Conservation (phyloP, 768 basidiomycete genomes). For the Lentinula sp. region DNA sequence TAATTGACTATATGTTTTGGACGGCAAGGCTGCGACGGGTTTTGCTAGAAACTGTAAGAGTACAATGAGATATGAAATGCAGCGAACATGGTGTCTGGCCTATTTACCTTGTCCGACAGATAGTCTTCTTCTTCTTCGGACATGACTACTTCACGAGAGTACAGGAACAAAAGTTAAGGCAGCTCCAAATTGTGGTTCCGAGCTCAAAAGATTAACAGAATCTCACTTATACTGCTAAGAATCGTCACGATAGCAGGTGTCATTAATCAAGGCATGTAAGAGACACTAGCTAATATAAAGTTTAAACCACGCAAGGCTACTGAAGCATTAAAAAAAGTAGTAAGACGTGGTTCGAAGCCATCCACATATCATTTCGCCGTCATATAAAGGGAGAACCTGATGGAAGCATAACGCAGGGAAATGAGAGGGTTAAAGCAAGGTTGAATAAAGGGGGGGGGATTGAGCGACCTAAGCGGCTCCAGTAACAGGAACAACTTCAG, state of each 20-base stretch:
- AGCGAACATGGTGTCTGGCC: no score
- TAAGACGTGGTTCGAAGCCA: conserved; percentile 10
- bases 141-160: conserved; percentile 31
- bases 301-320: conserved; percentile 5
- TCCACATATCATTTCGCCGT: conserved; percentile 17
- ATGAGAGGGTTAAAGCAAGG: conserved; percentile 12
- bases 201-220: not conserved
- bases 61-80: not conserved
- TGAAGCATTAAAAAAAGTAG: not conserved
- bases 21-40: conserved; percentile 21
- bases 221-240: not conserved
- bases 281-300: conserved; percentile 1
- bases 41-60: conserved; percentile 46
- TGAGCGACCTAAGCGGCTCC: conserved; percentile 8
- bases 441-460: conserved; percentile 9
- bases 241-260: conserved; percentile 3
- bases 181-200: not conserved
- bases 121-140: conserved; percentile 81
- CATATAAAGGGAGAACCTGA: conserved; percentile 30
- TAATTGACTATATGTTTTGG: conserved; percentile 62
- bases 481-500: conserved; percentile 17
- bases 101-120: conserved; percentile 62
- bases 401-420: conserved; percentile 19
- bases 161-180: not conserved
- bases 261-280: conserved; percentile 2